Percentiles rank a stretch among this genome's conserved stretches.
Conservation (phyloP, 345 rosid species). For the rapeseed (Brassica napus) region Da-Ae NC_063437.1:3995001-3995500, state of each 20-base stretch:
- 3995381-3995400: conserved; percentile 15
- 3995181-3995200: conserved; percentile 33
- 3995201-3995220: conserved; percentile 19
- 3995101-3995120: not conserved
- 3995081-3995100: too few relatives aligned
- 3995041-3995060: too few relatives aligned
- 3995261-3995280: conserved; percentile 29
- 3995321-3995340: conserved; percentile 19
- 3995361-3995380: conserved; percentile 8
- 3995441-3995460: not conserved
- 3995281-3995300: conserved; percentile 30
- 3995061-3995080: too few relatives aligned
- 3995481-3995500: not conserved
- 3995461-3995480: not conserved
- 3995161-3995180: not conserved
- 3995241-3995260: conserved; percentile 36
- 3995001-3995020: too few relatives aligned
- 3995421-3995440: conserved; percentile 1
- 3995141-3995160: conserved; percentile 11
- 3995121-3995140: not conserved
- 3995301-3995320: conserved; percentile 29
- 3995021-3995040: too few relatives aligned
- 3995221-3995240: conserved; percentile 21
- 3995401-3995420: conserved; percentile 13
- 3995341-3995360: conserved; percentile 12